Percentiles rank a stretch among this genome's conserved stretches.
These are phyloP conservation scores for Boletus patriciae DNA, from an alignment of 768 basidiomycete species.

Conservation along the genomic window DNA sequence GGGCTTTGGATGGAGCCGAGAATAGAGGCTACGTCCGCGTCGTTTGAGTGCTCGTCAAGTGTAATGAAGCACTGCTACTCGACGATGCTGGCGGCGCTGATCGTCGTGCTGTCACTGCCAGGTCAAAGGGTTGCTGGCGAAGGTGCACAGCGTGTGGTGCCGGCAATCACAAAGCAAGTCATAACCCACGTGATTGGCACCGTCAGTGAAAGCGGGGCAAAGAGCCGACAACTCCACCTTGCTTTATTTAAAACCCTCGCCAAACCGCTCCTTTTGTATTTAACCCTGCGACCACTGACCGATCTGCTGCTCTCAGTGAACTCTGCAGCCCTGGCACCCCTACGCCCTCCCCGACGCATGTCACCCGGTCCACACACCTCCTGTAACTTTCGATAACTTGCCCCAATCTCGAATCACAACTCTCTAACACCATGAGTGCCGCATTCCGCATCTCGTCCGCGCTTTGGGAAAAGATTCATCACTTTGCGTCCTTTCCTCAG, in stretches of 20 bases:
- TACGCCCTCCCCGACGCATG: conserved; percentile 25
- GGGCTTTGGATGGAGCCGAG: neutral
- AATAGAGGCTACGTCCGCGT: too few species aligned
- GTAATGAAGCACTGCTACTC: neutral
- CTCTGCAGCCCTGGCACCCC: conserved; percentile 20
- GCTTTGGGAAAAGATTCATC: conserved; percentile 88
- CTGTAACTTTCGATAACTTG: conserved; percentile 13
- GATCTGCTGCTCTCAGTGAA: neutral
- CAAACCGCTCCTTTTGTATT: conserved; percentile 1
- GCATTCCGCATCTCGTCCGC: conserved; percentile 70
- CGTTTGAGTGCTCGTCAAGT: too few species aligned
- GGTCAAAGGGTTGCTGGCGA: neutral
- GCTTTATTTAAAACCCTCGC: neutral
- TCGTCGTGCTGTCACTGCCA: conserved; percentile 6
- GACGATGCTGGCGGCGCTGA: neutral
- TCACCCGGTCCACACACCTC: conserved; percentile 5
- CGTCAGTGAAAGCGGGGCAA: too few species aligned
- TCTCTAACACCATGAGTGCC: conserved; percentile 34
- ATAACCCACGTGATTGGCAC: neutral
- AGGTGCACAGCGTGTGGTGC: neutral
- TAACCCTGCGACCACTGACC: conserved; percentile 4
- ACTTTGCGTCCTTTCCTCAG: conserved; percentile 90
- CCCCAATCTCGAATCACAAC: too few species aligned
- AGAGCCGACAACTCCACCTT: neutral
- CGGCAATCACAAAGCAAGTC: neutral